phyloP scores from a whole-genome alignment of 2,329 filamentous ascomycete species.

The Hypoxylon sp. region DNA sequence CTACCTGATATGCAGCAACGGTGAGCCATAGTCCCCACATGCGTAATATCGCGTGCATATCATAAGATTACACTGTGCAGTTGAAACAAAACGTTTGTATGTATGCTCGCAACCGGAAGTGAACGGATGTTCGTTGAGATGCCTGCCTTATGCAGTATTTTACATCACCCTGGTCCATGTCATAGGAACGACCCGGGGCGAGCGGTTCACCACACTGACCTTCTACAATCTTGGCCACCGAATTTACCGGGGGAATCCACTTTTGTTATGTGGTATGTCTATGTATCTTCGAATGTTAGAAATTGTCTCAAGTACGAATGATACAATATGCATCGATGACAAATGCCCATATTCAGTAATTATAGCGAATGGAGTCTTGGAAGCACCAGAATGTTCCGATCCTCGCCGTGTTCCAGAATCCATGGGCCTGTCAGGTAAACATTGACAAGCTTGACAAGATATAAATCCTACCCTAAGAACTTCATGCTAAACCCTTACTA shows the following conservation, averaged over 20 bases:
- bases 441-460: background rate
- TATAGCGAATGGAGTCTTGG: background rate
- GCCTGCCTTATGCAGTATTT: slow-evolving; percentile 2
- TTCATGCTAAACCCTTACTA: slow-evolving; percentile 2
- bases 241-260: background rate
- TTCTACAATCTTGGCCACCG: background rate
- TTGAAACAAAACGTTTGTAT: background rate
- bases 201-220: background rate
- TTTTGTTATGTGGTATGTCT: background rate
- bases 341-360: background rate
- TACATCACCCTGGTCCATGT: background rate
- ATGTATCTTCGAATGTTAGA: background rate
- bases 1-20: background rate
- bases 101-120: slow-evolving; percentile 2
- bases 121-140: slow-evolving; percentile 3
- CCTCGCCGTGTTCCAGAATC: background rate
- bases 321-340: background rate
- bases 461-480: background rate
- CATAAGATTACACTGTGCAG: background rate
- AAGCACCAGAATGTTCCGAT: background rate
- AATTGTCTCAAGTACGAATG: background rate
- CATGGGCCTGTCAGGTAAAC: background rate
- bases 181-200: background rate
- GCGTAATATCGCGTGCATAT: background rate
- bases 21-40: background rate